Conservation (phyloP, 2,329 filamentous ascomycete species). For the Fusarium penzigii region DNA sequence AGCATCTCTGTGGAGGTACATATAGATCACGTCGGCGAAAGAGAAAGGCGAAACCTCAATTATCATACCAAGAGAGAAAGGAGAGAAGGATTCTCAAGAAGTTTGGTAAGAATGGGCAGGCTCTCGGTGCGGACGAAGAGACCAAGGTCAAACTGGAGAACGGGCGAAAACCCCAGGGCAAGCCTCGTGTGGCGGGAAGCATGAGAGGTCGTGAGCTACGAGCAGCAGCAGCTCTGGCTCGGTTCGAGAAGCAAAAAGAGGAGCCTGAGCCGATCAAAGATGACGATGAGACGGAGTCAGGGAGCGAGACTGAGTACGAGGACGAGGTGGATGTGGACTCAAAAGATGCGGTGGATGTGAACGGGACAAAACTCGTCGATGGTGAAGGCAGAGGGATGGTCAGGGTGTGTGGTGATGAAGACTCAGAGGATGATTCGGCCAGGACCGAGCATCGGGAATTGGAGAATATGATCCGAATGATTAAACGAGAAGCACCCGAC, state of each 20-base stretch:
- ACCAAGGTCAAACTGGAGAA: slow-evolving; percentile 67
- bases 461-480: slow-evolving; percentile 40
- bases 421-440: slow-evolving; percentile 46
- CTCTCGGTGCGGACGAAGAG: slow-evolving; percentile 69
- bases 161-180: slow-evolving; percentile 61
- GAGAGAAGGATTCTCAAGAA: slow-evolving; percentile 73
- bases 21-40: slow-evolving; percentile 64
- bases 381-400: slow-evolving; percentile 67
- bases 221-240: slow-evolving; percentile 73
- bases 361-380: slow-evolving; percentile 67
- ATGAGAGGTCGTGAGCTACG: slow-evolving; percentile 73
- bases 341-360: slow-evolving; percentile 61
- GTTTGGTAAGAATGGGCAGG: slow-evolving; percentile 70
- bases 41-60: slow-evolving; percentile 50
- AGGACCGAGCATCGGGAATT: slow-evolving; percentile 64
- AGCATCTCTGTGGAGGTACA: slow-evolving; percentile 80
- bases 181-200: slow-evolving; percentile 74
- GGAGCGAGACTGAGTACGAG: slow-evolving; percentile 52
- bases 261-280: slow-evolving; percentile 38
- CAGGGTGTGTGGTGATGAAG: slow-evolving; percentile 73
- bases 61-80: slow-evolving; percentile 72
- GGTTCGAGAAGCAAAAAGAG: slow-evolving; percentile 64
- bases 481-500: slow-evolving; percentile 25
- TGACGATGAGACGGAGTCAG: slow-evolving; percentile 40
- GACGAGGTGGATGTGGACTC: slow-evolving; percentile 43